These are phyloP conservation scores for Aspergillus niger DNA, from an alignment of 2,329 filamentous ascomycete genomes.

Conservation along the genomic window DNA sequence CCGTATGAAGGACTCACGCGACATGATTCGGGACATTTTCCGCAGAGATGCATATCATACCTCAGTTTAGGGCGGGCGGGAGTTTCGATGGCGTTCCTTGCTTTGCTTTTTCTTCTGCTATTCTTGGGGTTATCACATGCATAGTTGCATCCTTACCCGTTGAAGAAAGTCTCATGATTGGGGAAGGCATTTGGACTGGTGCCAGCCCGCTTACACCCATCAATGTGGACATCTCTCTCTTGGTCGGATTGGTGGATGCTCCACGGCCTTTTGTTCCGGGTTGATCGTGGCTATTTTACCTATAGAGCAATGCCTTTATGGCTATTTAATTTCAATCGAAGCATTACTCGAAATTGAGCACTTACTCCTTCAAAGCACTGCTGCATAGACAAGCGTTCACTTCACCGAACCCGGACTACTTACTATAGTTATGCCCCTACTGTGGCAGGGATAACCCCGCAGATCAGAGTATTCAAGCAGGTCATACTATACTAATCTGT, in stretches of 20 bases:
- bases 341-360: no score
- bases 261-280: no score
- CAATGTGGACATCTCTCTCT: background rate
- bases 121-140: background rate
- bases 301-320: background rate
- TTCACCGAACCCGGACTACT: background rate
- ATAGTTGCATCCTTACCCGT: background rate
- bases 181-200: conserved; percentile 1
- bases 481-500: background rate
- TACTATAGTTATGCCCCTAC: background rate
- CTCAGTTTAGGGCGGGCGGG: background rate
- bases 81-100: conserved; percentile 4
- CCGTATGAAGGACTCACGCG: background rate
- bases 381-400: background rate
- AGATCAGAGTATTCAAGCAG: background rate
- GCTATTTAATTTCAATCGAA: no score
- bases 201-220: background rate
- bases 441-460: background rate
- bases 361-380: background rate
- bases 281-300: background rate
- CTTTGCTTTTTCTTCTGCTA: background rate
- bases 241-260: background rate
- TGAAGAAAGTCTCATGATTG: conserved; percentile 1
- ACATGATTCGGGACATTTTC: background rate
- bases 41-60: conserved; percentile 4